A percentile compares a stretch with the other conserved stretches of the same genome.
These are phyloP conservation scores for Tilletia setariae DNA, from an alignment of 1,284 basidiomycete species.

Conservation along the genomic window DNA sequence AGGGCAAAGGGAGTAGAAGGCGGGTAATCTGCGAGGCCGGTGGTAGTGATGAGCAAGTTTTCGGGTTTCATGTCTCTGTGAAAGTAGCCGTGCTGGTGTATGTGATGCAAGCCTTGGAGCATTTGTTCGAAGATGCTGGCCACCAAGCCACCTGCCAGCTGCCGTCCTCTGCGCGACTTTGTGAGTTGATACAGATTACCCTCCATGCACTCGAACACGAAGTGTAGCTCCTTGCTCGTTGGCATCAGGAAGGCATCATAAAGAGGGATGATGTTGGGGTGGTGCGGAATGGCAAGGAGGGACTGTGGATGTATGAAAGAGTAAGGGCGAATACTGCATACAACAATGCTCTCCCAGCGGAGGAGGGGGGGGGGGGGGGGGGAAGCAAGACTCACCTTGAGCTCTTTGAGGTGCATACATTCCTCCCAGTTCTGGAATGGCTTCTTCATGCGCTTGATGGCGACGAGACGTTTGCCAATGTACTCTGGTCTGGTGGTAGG, in stretches of 20 bases:
- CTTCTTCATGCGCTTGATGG: constrained; percentile 97
- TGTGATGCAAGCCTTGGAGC: constrained; percentile 82
- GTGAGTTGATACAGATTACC: constrained; percentile 99
- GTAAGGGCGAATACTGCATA: constrained; percentile 2
- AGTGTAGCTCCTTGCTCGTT: constrained; percentile 89
- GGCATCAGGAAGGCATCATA: constrained; percentile 98
- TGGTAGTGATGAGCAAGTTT: constrained; percentile 99
- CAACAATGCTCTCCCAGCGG: neutral
- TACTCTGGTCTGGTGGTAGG: constrained; percentile 80
- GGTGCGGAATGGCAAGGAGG: constrained; percentile 84
- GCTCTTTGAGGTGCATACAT: constrained; percentile 89
- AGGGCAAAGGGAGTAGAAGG: constrained; percentile 33
- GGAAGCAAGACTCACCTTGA: constrained; percentile 67
- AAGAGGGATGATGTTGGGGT: constrained; percentile 95
- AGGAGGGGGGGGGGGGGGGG: neutral
- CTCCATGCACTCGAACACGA: constrained; percentile 99
- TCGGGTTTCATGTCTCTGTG: constrained; percentile 99
- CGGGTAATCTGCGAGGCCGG: constrained; percentile 90
- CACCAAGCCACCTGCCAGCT: constrained; percentile 89
- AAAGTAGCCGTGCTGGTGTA: constrained; percentile 89
- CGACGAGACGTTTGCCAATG: constrained; percentile 88
- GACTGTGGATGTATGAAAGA: constrained; percentile 63
- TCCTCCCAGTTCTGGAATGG: constrained; percentile 96
- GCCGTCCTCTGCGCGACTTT: constrained; percentile 88
- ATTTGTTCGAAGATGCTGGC: constrained; percentile 93